Percentiles rank a stretch among this genome's conserved stretches.
phyloP scores from a whole-genome alignment of 495 filamentous ascomycete genomes.

The Aspergillus kassunensis region DNA sequence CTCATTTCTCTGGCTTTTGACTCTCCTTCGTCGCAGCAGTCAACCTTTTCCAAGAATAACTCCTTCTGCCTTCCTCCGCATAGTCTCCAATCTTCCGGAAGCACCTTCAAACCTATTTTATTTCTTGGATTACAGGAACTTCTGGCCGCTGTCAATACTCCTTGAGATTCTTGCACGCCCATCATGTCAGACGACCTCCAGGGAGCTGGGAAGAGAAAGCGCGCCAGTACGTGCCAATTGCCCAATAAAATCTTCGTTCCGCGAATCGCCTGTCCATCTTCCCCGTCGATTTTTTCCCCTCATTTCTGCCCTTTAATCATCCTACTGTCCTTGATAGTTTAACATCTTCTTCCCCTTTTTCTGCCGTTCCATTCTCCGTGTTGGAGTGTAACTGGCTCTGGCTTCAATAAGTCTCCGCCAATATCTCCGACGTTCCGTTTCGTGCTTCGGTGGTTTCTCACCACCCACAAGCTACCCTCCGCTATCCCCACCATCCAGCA shows the following conservation, averaged over 20 bases:
- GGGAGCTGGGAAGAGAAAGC: conserved; percentile 47
- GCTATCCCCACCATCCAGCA: neutral
- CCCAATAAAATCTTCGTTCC: conserved; percentile 8
- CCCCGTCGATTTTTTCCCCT: conserved; percentile 10
- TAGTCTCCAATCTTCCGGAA: no score
- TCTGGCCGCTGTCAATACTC: no score
- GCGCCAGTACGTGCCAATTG: conserved; percentile 36
- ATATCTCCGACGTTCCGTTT: neutral
- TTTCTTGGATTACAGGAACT: no score
- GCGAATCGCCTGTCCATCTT: neutral
- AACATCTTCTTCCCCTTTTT: conserved; percentile 1
- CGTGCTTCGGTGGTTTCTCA: neutral
- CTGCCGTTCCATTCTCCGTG: neutral
- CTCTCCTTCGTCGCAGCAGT: no score
- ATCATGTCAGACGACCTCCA: conserved; percentile 38
- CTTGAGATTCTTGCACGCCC: no score
- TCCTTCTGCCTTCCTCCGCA: no score
- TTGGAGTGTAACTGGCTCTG: neutral
- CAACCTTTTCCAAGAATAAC: no score
- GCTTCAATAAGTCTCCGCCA: neutral
- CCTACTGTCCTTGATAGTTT: neutral
- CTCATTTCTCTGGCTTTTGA: no score
- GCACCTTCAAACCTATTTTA: no score
- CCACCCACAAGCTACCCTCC: neutral
- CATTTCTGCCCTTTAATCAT: conserved; percentile 5